Base-by-base conservation (phyloP, 257 asterid genomes). In the Forsythia suspensa region DNA sequence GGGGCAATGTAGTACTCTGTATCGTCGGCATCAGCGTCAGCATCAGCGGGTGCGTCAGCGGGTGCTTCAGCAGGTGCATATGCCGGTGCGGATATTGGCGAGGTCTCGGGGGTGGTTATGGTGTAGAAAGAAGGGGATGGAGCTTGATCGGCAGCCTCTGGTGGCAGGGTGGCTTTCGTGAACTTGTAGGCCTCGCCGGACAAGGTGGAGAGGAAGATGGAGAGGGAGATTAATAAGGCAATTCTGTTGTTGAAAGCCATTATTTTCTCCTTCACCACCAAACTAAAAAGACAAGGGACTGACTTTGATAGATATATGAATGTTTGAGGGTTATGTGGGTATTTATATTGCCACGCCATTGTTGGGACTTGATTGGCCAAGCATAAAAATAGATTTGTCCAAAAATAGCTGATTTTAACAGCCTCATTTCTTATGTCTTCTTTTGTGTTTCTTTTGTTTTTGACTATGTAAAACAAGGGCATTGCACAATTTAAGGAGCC, bases 171-270 rank as follows among this genome's bases (percentile, higher is more conserved):
- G 51, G 29, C 42, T 16, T 0, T 66, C n/a, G 29, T n/a, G 36
- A 21, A n/a, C 36, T 57, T 20, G 67, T 66, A 48, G 38, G 80
- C 80, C 51, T 76, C n/a, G 9, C 74, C 39, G 9, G 80, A 66
- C 13, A 76, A 18, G n/a, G 70, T 13, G 24, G 70, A 37, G 29
- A 73, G 69, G 80, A 63, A n/a, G 76, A 66, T 16, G 79, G 63
- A 48, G 75, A 82, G 82, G 73, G 82, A 48, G 79, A 82, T 74
- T 29, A 85, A 61, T 16, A 79, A 38, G 9, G 83, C 41, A 15
- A 69, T 6, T 65, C 73, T 20, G 75, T 52, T 75, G 72, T 51
- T 24, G 36, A 65, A 72, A 11, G 86, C 69, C 86, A 82, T 81
- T 69, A 66, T 74, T 78, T 57, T 76, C 40, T 76, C 24, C 74